phyloP scores from a whole-genome alignment of 257 asterid genomes.

The Thymus mandschuricus region DNA sequence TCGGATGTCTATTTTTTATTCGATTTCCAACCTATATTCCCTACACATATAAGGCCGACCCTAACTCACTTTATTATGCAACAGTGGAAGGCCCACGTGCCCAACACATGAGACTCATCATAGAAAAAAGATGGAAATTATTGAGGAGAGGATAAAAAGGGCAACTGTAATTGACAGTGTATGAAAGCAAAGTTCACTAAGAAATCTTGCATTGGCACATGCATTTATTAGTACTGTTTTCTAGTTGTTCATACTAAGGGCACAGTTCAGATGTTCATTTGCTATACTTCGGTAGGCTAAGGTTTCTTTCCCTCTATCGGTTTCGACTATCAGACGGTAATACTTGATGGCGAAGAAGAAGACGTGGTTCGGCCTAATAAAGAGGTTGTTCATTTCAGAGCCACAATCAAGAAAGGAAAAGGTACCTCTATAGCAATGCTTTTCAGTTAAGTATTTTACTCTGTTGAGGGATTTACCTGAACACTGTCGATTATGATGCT shows the following conservation, averaged over 20 bases:
- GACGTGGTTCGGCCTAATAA: constrained; percentile 66
- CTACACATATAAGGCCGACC: constrained; percentile 32
- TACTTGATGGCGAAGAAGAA: constrained; percentile 70
- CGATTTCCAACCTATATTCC: constrained; percentile 5
- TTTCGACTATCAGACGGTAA: constrained; percentile 5
- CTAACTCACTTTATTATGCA: constrained; percentile 43
- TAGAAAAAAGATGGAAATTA: constrained; percentile 40
- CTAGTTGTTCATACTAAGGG: constrained; percentile 32
- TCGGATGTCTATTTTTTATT: too few species aligned
- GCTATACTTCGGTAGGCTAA: not conserved
- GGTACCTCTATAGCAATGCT: constrained; percentile 40
- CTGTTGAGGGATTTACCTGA: constrained; percentile 16
- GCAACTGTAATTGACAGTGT: constrained; percentile 19
- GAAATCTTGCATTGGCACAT: constrained; percentile 32
- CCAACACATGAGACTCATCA: constrained; percentile 58
- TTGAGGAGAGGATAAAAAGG: constrained; percentile 36
- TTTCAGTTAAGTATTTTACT: not conserved
- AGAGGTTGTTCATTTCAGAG: constrained; percentile 66
- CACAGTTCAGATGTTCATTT: constrained; percentile 15
- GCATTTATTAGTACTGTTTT: constrained; percentile 31
- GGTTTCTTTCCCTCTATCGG: not conserved
- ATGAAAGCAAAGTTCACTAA: constrained; percentile 19
- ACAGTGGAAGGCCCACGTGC: constrained; percentile 47
- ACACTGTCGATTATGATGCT: not conserved
- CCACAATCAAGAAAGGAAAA: constrained; percentile 60